These are phyloP conservation scores for Biscutella laevigata DNA, from an alignment of 441 rosid species.

Conservation along the genomic window DNA sequence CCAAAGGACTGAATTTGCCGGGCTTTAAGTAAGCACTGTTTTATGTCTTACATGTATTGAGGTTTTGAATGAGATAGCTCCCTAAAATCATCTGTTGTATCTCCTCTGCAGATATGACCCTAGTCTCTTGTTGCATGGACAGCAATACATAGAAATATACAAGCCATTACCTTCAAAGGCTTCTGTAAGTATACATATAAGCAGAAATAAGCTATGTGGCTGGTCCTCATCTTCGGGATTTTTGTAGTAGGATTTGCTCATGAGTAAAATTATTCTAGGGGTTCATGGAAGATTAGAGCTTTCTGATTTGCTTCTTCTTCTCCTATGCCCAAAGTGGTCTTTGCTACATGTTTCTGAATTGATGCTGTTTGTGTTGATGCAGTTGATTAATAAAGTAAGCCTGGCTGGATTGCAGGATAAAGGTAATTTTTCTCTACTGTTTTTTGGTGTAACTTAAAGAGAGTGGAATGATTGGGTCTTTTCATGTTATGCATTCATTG, in stretches of 20 bases:
- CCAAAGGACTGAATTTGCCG: slow-evolving; percentile 33
- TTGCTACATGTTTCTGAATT: slow-evolving; percentile 4
- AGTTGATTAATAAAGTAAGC: slow-evolving; percentile 56
- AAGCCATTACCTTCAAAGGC: slow-evolving; percentile 71
- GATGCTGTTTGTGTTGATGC: slow-evolving; percentile 30
- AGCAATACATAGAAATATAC: slow-evolving; percentile 73
- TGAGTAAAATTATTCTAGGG: neutral
- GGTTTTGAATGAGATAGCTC: neutral
- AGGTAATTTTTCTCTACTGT: slow-evolving; percentile 35
- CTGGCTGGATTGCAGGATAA: slow-evolving; percentile 89
- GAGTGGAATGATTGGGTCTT: neutral
- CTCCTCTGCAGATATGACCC: slow-evolving; percentile 52
- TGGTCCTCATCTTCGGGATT: too few relatives aligned
- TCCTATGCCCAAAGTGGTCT: neutral
- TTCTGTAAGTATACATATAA: slow-evolving; percentile 62
- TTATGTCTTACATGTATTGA: neutral
- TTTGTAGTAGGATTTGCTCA: neutral
- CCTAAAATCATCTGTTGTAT: neutral
- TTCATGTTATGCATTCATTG: neutral
- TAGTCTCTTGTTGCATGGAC: slow-evolving; percentile 78
- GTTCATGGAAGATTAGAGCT: neutral
- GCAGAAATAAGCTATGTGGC: too few relatives aligned
- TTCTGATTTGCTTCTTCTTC: neutral
- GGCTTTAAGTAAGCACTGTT: slow-evolving; percentile 51
- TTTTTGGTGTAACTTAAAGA: neutral